Percentiles rank a stretch among this genome's conserved stretches.
These are phyloP conservation scores for Teunomyces lycoperdinae DNA, from an alignment of 805 yeast species.

Conservation along the genomic window DNA sequence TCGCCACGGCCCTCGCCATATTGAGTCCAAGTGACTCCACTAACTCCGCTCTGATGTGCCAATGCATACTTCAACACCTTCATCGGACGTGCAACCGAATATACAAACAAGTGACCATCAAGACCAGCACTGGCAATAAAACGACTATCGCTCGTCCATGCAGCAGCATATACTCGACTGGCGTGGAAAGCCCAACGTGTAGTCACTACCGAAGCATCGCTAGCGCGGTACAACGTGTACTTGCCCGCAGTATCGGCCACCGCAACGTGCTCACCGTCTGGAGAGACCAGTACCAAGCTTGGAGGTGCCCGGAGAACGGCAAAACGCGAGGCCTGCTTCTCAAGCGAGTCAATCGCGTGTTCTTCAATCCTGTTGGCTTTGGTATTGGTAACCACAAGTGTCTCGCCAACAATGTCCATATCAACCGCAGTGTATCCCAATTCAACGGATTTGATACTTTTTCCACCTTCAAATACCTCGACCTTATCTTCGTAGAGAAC, in stretches of 20 bases:
- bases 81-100: conserved; percentile 75
- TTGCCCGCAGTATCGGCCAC: conserved; percentile 88
- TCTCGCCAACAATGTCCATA: conserved; percentile 19
- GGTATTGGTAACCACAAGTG: conserved; percentile 30
- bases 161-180: conserved; percentile 69
- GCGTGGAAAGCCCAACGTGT: conserved; percentile 97
- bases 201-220: conserved; percentile 58
- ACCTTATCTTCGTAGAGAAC: conserved; percentile 32
- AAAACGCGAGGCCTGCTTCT: conserved; percentile 17
- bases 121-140: conserved; percentile 76
- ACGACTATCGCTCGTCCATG: conserved; percentile 76
- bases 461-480: conserved; percentile 18
- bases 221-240: conserved; percentile 64
- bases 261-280: conserved; percentile 65
- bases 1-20: conserved; percentile 32
- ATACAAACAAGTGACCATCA: conserved; percentile 78
- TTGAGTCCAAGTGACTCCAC: conserved; percentile 66
- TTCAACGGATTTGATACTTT: conserved; percentile 13
- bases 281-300: conserved; percentile 64
- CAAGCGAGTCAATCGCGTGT: conserved; percentile 11
- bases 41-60: conserved; percentile 88
- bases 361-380: conserved; percentile 30
- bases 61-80: conserved; percentile 70
- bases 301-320: conserved; percentile 59
- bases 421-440: conserved; percentile 23